phyloP scores from a whole-genome alignment of 2,329 filamentous ascomycete species.

The Emydomyces testavorans region DNA sequence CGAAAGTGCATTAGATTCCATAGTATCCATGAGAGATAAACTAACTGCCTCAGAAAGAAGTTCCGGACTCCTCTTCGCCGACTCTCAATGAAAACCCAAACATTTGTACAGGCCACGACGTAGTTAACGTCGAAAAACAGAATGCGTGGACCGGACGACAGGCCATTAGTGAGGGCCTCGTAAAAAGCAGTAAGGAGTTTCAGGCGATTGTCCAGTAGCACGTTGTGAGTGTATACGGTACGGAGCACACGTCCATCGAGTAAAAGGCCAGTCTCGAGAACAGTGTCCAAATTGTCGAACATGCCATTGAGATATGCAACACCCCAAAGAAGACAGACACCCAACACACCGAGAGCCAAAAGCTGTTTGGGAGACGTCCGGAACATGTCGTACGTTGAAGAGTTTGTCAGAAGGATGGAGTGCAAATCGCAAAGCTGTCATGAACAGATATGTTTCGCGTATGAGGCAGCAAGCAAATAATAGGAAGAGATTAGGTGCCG shows the following conservation, averaged over 20 bases:
- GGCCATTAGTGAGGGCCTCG: not conserved
- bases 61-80: not conserved
- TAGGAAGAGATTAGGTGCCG: too few species aligned
- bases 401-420: too few species aligned
- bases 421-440: too few species aligned
- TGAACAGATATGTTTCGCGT: too few species aligned
- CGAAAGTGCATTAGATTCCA: not conserved
- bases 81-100: not conserved
- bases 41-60: not conserved
- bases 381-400: too few species aligned
- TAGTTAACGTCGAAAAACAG: not conserved
- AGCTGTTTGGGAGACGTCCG: not conserved
- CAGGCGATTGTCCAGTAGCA: not conserved
- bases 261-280: not conserved
- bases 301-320: not conserved
- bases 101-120: not conserved
- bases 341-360: not conserved
- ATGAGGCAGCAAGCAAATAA: too few species aligned
- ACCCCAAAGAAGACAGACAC: not conserved
- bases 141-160: not conserved
- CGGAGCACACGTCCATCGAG: not conserved
- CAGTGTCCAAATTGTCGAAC: slow-evolving; percentile 1
- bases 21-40: not conserved
- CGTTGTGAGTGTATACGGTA: not conserved
- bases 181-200: not conserved